phyloP scores from a whole-genome alignment of 805 yeast genomes.

The Kodamaea lidongshanica region DNA sequence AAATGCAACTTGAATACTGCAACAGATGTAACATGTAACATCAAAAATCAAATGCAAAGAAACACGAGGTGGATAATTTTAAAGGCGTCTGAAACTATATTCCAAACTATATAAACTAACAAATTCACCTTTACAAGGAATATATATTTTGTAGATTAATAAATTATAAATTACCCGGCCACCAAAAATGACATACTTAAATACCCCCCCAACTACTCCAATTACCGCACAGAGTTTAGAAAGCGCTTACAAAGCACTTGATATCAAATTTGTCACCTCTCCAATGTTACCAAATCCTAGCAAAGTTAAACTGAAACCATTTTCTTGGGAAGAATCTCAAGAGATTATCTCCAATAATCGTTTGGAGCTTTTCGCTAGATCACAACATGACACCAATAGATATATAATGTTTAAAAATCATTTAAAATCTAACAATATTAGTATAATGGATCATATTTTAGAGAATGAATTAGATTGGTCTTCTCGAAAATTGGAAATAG shows the following conservation, averaged over 20 bases:
- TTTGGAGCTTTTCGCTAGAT: conserved; percentile 46
- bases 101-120: too few relatives aligned
- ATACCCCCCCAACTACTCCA: conserved; percentile 13
- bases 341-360: conserved; percentile 35
- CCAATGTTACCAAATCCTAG: conserved; percentile 35
- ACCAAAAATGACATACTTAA: conserved; percentile 9
- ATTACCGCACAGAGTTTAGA: conserved; percentile 8
- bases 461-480: conserved; percentile 48
- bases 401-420: conserved; percentile 43
- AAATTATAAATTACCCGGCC: too few relatives aligned
- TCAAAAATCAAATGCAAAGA: too few relatives aligned
- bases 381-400: conserved; percentile 33
- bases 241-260: conserved; percentile 11
- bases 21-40: too few relatives aligned
- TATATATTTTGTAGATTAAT: too few relatives aligned
- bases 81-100: too few relatives aligned
- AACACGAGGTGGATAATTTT: too few relatives aligned
- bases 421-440: conserved; percentile 27
- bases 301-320: conserved; percentile 31
- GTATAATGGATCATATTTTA: conserved; percentile 46
- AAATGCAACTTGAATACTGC: too few relatives aligned
- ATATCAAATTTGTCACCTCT: conserved; percentile 19
- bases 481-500: conserved; percentile 21
- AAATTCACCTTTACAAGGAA: too few relatives aligned
- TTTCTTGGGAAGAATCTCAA: conserved; percentile 41